Conservation (phyloP, 345 rosid genomes). For the Lumnitzera racemosa region DNA sequence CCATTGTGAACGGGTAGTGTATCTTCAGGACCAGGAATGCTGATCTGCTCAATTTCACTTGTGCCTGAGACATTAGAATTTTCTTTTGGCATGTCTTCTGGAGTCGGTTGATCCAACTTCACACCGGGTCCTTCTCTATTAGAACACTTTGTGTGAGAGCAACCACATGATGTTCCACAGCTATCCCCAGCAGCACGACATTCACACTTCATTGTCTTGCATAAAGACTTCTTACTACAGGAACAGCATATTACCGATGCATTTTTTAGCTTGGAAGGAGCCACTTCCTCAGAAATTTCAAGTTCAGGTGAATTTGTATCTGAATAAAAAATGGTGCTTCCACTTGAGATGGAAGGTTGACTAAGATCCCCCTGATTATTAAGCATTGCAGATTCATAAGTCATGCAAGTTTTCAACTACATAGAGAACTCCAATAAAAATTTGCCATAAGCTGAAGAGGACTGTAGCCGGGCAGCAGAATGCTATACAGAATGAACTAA, state of each 20-base stretch:
- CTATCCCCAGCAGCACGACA: constrained; percentile 56
- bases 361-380: constrained; percentile 30
- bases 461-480: no score
- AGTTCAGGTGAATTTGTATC: constrained; percentile 29
- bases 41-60: constrained; percentile 19
- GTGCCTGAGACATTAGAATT: constrained; percentile 6
- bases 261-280: constrained; percentile 16
- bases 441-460: not conserved
- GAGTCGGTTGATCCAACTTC: constrained; percentile 8
- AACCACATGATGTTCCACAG: constrained; percentile 71
- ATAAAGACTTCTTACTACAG: constrained; percentile 61
- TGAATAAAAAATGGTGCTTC: constrained; percentile 19
- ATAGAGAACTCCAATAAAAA: no score
- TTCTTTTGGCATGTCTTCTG: constrained; percentile 9
- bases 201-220: constrained; percentile 75
- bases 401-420: no score
- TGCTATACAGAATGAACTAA: constrained; percentile 5
- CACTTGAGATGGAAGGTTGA: constrained; percentile 35
- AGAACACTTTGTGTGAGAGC: constrained; percentile 52
- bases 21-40: constrained; percentile 21
- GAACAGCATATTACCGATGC: constrained; percentile 54
- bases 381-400: constrained; percentile 3
- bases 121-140: constrained; percentile 34
- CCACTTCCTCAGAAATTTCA: constrained; percentile 27
- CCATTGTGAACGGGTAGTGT: constrained; percentile 23